A percentile compares a stretch with the other conserved stretches of the same genome.
Conservation (phyloP, 345 rosid genomes). For the Geranium brycei region DNA sequence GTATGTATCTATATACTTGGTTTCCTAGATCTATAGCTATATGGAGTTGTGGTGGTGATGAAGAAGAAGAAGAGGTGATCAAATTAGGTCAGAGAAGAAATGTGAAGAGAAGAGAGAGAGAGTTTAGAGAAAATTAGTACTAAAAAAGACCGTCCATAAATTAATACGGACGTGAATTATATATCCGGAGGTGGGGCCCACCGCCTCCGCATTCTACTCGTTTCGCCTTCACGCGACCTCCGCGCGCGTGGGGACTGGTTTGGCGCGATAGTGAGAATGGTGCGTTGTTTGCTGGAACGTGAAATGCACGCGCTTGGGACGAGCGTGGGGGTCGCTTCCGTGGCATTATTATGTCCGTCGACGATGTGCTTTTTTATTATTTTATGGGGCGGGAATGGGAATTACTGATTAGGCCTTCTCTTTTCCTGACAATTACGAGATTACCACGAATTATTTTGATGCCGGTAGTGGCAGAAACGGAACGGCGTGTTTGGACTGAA, state of each 20-base stretch:
- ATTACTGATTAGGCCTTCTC: neutral
- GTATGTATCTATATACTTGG: too few relatives aligned
- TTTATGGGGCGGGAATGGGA: slow-evolving; percentile 7
- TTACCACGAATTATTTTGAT: neutral
- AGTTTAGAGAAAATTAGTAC: slow-evolving; percentile 6
- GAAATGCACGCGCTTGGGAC: slow-evolving; percentile 9
- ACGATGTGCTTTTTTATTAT: slow-evolving; percentile 17
- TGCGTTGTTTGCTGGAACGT: neutral
- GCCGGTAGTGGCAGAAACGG: slow-evolving; percentile 34
- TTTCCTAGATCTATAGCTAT: too few relatives aligned
- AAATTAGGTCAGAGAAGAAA: slow-evolving; percentile 7
- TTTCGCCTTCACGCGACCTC: slow-evolving; percentile 14
- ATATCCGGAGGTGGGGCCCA: slow-evolving; percentile 17
- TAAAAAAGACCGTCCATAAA: slow-evolving; percentile 1
- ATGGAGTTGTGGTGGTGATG: too few relatives aligned
- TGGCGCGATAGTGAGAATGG: too few relatives aligned
- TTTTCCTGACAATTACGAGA: neutral
- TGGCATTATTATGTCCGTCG: slow-evolving; percentile 30
- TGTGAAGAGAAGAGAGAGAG: slow-evolving; percentile 5
- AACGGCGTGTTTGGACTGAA: slow-evolving; percentile 21
- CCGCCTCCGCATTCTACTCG: slow-evolving; percentile 1
- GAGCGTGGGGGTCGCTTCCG: slow-evolving; percentile 10
- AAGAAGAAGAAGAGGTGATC: neutral
- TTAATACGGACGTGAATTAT: slow-evolving; percentile 37
- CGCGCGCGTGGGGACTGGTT: neutral